These are phyloP conservation scores for Rhizopogon roseolus DNA, from an alignment of 768 basidiomycete species.

Conservation along the genomic window DNA sequence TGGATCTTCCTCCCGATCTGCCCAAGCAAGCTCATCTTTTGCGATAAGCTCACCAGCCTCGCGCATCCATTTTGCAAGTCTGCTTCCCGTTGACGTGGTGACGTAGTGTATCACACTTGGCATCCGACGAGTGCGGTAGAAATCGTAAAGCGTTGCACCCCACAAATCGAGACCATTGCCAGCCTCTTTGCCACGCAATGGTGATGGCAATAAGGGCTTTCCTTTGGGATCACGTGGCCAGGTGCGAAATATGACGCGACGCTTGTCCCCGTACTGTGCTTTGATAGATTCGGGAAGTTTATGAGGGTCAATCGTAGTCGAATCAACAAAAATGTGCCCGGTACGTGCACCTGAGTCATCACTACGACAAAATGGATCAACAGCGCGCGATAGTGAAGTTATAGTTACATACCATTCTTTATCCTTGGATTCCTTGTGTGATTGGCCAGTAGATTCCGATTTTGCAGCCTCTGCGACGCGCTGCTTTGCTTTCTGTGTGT, in stretches of 20 bases:
- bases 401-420: neutral
- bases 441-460: neutral
- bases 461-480: constrained; percentile 4
- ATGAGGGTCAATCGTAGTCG: neutral
- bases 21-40: constrained; percentile 16
- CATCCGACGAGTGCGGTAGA: constrained; percentile 10
- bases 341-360: neutral
- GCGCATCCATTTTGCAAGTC: constrained; percentile 8
- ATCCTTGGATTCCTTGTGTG: neutral
- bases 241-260: constrained; percentile 12
- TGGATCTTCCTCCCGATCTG: constrained; percentile 16
- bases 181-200: constrained; percentile 7
- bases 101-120: neutral
- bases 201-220: neutral
- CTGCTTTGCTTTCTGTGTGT: constrained; percentile 6
- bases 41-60: constrained; percentile 9
- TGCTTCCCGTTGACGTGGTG: constrained; percentile 15
- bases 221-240: constrained; percentile 19
- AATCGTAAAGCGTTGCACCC: constrained; percentile 20
- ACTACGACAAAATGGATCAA: neutral
- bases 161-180: constrained; percentile 10
- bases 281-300: constrained; percentile 2
- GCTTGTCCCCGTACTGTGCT: neutral
- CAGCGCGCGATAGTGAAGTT: neutral
- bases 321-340: neutral